Base-by-base conservation (phyloP, 1,284 basidiomycete genomes). In the Puccinia horiana region DNA sequence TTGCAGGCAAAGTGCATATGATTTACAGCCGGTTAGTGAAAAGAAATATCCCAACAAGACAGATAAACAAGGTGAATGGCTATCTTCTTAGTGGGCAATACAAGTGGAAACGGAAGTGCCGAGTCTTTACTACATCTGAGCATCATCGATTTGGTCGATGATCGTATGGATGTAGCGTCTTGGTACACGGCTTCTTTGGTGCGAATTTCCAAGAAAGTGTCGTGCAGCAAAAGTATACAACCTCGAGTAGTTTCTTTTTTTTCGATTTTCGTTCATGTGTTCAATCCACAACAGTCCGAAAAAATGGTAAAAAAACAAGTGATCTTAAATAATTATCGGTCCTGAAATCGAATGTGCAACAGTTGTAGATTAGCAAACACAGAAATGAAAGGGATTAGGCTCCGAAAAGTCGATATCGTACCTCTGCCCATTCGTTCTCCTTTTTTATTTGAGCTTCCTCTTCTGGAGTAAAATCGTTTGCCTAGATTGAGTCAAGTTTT, bases 371-470 rank as follows among this genome's bases (percentile, higher is more conserved):
- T 29, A 44, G 37, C 42, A 16, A 49, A 29, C 69, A 44, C 18
- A 40, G 23, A 65, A 65, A 61, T 1, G 56, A 9, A 58, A 58
- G 56, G 23, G 9, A 9, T 6, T 9, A 20, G 11, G 23, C 20
- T 58, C 23, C 23, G 56, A 8, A 40, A 26, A 69, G 12, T n/a
- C n/a, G 23, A 32, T n/a, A 42, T 6, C 52, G 14, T 83, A 85
- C 89, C 87, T 89, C 89, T 42, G 89, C 89, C 89, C 89, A 89
- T 84, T 89, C 96, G 88, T 99, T 99, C 90, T 99, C 97, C 89
- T 98, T 98, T 91, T 95, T 95, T 90, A 99, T 99, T 89, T 99
- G 96, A 70, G 95, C 96, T 92, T 99, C 97, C 88, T 99, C 97
- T 87, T 99, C 97, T 42, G 96, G 95, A 2, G 96, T 98, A 87